Evolutionary conservation across 148 eudicot species (phyloP).

Genomic region (Rhododendron ferrugineum): DNA sequence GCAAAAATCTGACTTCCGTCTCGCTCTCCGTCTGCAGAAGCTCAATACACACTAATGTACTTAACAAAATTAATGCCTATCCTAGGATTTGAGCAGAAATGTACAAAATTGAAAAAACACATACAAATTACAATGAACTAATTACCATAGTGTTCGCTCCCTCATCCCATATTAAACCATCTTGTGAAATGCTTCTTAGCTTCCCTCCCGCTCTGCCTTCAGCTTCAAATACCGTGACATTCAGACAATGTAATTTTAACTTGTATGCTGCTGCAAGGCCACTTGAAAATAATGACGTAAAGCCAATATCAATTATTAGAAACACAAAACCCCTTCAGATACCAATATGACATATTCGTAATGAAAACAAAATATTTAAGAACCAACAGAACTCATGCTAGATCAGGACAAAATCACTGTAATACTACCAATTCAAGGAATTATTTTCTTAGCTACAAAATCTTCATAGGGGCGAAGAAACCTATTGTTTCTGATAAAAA

Average conservation of each 20-base stretch:
- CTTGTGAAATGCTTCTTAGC: constrained; percentile 53
- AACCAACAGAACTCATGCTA: background rate
- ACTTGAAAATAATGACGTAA: constrained; percentile 36
- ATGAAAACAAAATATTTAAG: background rate
- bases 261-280: constrained; percentile 97
- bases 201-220: constrained; percentile 84
- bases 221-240: constrained; percentile 82
- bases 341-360: background rate
- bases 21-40: constrained; percentile 79
- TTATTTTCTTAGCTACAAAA: background rate
- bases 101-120: background rate
- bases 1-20: constrained; percentile 58
- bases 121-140: background rate
- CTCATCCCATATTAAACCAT: constrained; percentile 92
- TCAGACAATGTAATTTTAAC: constrained; percentile 65
- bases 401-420: background rate
- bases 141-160: constrained; percentile 97
- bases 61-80: background rate
- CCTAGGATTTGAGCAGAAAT: background rate
- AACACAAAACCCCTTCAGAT: background rate
- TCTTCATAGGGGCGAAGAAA: background rate
- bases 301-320: constrained; percentile 3
- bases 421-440: background rate
- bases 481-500: background rate
- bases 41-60: constrained; percentile 1